These are phyloP conservation scores for Lepidium sativum DNA, from an alignment of 345 rosid genomes.

Conservation along the genomic window DNA sequence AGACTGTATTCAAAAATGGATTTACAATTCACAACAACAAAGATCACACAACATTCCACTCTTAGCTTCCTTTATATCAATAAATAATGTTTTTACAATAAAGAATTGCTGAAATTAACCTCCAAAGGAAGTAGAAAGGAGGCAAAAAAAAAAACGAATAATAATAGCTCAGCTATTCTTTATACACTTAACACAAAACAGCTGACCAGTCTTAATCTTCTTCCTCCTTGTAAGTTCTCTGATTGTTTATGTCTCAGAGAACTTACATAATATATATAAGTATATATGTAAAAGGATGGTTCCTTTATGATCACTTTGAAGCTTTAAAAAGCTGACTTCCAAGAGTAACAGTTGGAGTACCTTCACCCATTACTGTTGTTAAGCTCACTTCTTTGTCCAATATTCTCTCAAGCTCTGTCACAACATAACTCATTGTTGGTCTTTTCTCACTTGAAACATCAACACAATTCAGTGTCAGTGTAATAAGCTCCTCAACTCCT, in stretches of 20 bases:
- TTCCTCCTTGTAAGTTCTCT: slow-evolving; percentile 26
- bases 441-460: slow-evolving; percentile 75
- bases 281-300: slow-evolving; percentile 33
- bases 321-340: slow-evolving; percentile 83
- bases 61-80: slow-evolving; percentile 29
- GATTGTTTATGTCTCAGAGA: not conserved
- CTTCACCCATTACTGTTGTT: slow-evolving; percentile 82
- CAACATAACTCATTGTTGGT: slow-evolving; percentile 62
- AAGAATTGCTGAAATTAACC: slow-evolving; percentile 21
- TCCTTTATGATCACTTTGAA: slow-evolving; percentile 24
- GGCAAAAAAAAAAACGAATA: slow-evolving; percentile 8
- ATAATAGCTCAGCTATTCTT: slow-evolving; percentile 60
- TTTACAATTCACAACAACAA: not conserved
- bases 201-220: slow-evolving; percentile 35
- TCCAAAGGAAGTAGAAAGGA: slow-evolving; percentile 9
- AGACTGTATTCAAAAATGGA: not conserved
- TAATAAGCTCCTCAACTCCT: slow-evolving; percentile 73
- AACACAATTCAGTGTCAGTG: slow-evolving; percentile 45
- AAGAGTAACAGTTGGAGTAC: slow-evolving; percentile 67
- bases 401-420: slow-evolving; percentile 67
- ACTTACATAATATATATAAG: slow-evolving; percentile 1
- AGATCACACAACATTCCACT: slow-evolving; percentile 25
- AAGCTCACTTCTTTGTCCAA: slow-evolving; percentile 71
- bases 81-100: slow-evolving; percentile 43
- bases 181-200: slow-evolving; percentile 71